Evolutionary conservation across 2,329 filamentous ascomycete genomes (phyloP), one percentile per base, ranked within the genome.

Genomic region (Cytospora paraplurivora): DNA sequence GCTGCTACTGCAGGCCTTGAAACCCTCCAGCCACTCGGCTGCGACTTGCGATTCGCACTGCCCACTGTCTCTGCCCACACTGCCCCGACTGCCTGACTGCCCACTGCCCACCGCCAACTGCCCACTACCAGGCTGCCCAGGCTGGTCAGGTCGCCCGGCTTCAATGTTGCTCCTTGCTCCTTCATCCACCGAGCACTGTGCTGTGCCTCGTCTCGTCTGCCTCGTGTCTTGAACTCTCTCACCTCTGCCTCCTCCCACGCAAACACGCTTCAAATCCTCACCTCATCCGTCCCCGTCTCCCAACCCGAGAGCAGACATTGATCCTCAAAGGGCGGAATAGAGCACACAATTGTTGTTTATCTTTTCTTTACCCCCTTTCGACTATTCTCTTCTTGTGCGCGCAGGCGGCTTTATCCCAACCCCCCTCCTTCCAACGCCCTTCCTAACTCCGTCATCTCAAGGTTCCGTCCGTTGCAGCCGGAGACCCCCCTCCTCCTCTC

Each of bases 371-470:
- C 52, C 55, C 59, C 62, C 38, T 47, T 67, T 74, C 67, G 78
- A 79, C 67, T 81, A 75, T 80, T 81, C 17, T 76, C 75, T 7
- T 77, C 78, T 62, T 79, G 81, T 66, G 79, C 50, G 55, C 59
- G 63, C 50, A 62, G 59, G 54, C 59, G 63, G 55, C 63, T 49
- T 58, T 58, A 57, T 61, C 49, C 57, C 57, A 27, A 27, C 49
- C 49, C 37, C 57, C 41, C 53, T 47, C 59, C 59, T 61, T 55
- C 55, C 41, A 49, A 49, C 59, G 59, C 59, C 51, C 47, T 61
- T 61, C 59, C 49, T 51, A 44, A 55, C 59, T 61, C 59, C 59
- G 59, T 61, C 59, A 61, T 61, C 55, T 76, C 71, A 52, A 61
- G 62, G 15, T 38, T 58, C 52, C 58, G 62, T 58, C 62, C 62